Evolutionary conservation across 345 rosid species (phyloP), one percentile per base, ranked within the genome.

Genomic region (Aquilaria malaccensis): DNA sequence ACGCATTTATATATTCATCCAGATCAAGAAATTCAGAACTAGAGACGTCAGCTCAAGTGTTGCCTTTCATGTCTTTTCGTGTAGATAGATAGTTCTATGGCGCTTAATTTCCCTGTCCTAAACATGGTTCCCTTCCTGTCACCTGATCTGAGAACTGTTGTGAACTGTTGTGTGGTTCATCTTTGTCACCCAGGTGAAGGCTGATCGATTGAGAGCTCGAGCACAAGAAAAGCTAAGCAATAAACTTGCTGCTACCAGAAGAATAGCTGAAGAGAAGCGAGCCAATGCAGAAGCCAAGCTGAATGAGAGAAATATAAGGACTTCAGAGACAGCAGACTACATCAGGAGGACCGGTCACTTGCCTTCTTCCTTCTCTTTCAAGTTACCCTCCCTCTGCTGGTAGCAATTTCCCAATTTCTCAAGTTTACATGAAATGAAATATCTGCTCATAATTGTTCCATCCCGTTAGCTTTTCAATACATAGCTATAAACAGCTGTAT

Each of bases 311-410:
- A 91, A 83, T 2, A 83, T 77, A 45, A 77, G 50, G 77, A 93
- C 94, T 14, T 90, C 97, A 0, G 88, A 89, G 50, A 83, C 73
- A 41, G 90, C 91, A 29, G 97, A 93, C 69, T 84, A 87, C 59
- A 87, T 87, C 63, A 81, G 94, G 76, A 82, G 96, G 77, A 89
- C 82, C 0, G 98, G 98, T 13, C 97, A 84, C 69, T 70, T 89
- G 74, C 97, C 94, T 67, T 80, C 83, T 70, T 76, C 85, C 0
- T 79, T 84, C 64, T 79, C 90, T 63, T 72, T 93, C 49, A 93
- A 87, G 78, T 55, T 87, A 64, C 92, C 94, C 10, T 84, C 87
- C 55, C 67, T 81, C 32, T 92, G 91, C 77, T 85, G 92, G 96
- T 88, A 83, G 82, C 65, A 60, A 12, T 14, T 41, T 37, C 7